phyloP scores from a whole-genome alignment of 1,284 basidiomycete genomes.

The Trichosporon ovoides region DNA sequence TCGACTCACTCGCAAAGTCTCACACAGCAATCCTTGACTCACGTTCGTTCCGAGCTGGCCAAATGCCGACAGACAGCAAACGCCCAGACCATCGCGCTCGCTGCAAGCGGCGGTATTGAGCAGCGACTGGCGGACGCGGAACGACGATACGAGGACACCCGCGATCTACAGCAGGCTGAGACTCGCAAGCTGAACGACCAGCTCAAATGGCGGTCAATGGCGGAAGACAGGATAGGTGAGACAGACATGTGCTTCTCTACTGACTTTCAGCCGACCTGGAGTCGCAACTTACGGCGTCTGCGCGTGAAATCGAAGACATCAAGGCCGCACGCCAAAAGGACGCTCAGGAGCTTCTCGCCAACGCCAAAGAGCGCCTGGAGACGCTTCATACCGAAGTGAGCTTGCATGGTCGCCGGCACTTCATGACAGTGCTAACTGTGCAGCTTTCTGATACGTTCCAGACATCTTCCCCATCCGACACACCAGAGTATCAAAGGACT shows the following conservation, averaged over 20 bases:
- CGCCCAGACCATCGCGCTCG: conserved; percentile 24
- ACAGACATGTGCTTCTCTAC: not conserved
- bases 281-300: conserved; percentile 60
- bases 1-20: conserved; percentile 52
- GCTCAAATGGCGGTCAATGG: conserved; percentile 31
- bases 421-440: not conserved
- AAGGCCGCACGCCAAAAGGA: conserved; percentile 60
- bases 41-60: conserved; percentile 39
- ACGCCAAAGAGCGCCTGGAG: conserved; percentile 64
- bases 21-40: conserved; percentile 43
- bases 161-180: conserved; percentile 74
- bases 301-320: conserved; percentile 60
- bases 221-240: conserved; percentile 39
- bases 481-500: conserved; percentile 53
- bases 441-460: conserved; percentile 38
- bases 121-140: conserved; percentile 52
- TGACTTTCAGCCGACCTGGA: conserved; percentile 62
- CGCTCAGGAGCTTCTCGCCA: conserved; percentile 65
- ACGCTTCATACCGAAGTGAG: conserved; percentile 53
- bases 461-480: conserved; percentile 32
- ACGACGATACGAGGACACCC: conserved; percentile 68
- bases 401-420: not conserved
- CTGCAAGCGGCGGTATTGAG: conserved; percentile 25
- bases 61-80: conserved; percentile 24
- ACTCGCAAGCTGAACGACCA: conserved; percentile 64